Base-by-base conservation (phyloP, 345 rosid genomes). In the Citrus sp. region DNA sequence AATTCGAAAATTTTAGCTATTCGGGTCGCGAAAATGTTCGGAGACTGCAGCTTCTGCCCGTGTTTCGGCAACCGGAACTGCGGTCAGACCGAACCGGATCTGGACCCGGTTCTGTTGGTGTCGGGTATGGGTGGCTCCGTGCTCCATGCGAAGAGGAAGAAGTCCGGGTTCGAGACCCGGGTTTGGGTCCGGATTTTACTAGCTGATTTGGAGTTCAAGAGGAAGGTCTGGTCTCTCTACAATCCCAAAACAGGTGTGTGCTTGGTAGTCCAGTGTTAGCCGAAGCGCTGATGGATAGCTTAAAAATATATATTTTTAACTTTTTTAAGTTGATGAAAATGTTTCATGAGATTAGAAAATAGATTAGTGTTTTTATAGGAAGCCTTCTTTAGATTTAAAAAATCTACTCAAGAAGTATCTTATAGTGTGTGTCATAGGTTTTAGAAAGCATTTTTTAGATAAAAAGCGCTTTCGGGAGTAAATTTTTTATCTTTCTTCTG, bases 121-220 rank as follows among this genome's bases (percentile, higher is more conserved):
- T 90, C 98, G 32, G 98, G 98, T 19, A 86, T 92, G 5, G 98
- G 95, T 56, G 97, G 95, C 7, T 94, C 95, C 79, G 81, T 92
- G 69, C 90, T 87, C 75, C 87, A 89, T 81, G 89, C 98, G 5
- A 91, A 86, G 84, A 76, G 63, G 65, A 94, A 92, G 85, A 81
- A 74, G 42, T 60, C 77, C 25, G 92, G 93, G 49, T 72, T 80
- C 66, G 80, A 87, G 83, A 82, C 86, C 70, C 94, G 95, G 67
- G 98, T 90, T 54, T 94, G 98, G 98, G 97, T 92, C 63, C 92
- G 98, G 61, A 85, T 92, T 28, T 88, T 92, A 30, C 83, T 92
- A 5, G 94, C 98, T 10, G 95, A 91, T 70, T 82, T 91, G 82
- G 94, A 91, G 82, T 94, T 94, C 84, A 90, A 79, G 87, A 92